Evolutionary conservation across 352 stramenopile genomes (phyloP).

Genomic region (Phytophthora multivora): DNA sequence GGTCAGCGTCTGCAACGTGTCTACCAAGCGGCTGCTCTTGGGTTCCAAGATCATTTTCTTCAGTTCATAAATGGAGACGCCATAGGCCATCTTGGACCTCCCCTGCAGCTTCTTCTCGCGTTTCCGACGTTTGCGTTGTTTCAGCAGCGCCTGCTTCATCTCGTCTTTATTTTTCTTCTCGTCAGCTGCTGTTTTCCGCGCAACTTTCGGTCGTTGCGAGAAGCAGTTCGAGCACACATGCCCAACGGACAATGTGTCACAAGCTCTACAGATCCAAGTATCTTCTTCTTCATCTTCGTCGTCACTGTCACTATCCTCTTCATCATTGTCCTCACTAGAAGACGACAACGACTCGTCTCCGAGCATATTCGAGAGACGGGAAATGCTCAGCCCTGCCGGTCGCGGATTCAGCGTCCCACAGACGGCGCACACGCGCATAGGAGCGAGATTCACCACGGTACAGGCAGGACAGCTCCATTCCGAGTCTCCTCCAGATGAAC

Average conservation of each 20-base stretch:
- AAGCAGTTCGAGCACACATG: constrained; percentile 50
- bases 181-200: constrained; percentile 13
- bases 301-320: constrained; percentile 25
- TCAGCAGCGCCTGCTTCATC: constrained; percentile 35
- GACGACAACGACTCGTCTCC: constrained; percentile 37
- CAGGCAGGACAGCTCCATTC: constrained; percentile 75
- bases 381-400: constrained; percentile 48
- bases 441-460: constrained; percentile 68
- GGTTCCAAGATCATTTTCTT: constrained; percentile 58
- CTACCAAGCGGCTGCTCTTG: constrained; percentile 49
- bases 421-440: constrained; percentile 52
- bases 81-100: constrained; percentile 59
- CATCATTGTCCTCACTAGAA: constrained; percentile 37
- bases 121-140: constrained; percentile 40
- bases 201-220: constrained; percentile 27
- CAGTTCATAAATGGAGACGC: constrained; percentile 68
- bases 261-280: constrained; percentile 41
- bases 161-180: constrained; percentile 30
- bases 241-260: constrained; percentile 29
- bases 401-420: constrained; percentile 76
- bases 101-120: constrained; percentile 45
- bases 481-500: constrained; percentile 9
- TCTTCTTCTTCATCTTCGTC: constrained; percentile 24
- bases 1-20: constrained; percentile 78
- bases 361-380: constrained; percentile 24